These are phyloP conservation scores for Saussurea involucrata DNA, from an alignment of 129 eudicot species.

Conservation along the genomic window DNA sequence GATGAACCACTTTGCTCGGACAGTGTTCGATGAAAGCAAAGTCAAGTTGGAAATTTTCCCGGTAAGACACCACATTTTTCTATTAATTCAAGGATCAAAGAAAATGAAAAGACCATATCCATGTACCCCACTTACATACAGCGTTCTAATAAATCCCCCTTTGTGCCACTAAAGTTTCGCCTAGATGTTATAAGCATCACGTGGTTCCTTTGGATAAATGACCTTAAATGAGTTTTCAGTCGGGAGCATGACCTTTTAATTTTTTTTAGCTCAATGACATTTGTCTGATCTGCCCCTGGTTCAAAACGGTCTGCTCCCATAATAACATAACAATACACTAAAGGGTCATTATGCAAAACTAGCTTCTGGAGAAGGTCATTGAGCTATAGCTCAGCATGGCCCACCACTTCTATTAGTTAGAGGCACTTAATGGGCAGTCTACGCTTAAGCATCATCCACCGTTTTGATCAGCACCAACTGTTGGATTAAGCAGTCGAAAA, in stretches of 20 bases:
- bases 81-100: not conserved
- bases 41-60: constrained; percentile 56
- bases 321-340: not conserved
- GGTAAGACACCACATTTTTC: constrained; percentile 24
- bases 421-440: not conserved
- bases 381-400: not conserved
- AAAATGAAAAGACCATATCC: not conserved
- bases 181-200: not conserved
- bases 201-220: not conserved
- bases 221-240: not conserved
- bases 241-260: not conserved
- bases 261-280: not conserved
- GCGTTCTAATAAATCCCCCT: not conserved
- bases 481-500: not conserved
- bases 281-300: not conserved
- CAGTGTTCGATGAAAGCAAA: constrained; percentile 17
- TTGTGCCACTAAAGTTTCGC: not conserved
- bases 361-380: not conserved
- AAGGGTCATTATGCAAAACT: not conserved
- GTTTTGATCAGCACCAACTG: not conserved
- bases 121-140: not conserved
- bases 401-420: not conserved
- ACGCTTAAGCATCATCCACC: not conserved
- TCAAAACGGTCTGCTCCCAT: not conserved
- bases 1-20: constrained; percentile 46